Evolutionary conservation across 2,329 filamentous ascomycete species (phyloP).

Genomic region (Colletotrichum truncatum): DNA sequence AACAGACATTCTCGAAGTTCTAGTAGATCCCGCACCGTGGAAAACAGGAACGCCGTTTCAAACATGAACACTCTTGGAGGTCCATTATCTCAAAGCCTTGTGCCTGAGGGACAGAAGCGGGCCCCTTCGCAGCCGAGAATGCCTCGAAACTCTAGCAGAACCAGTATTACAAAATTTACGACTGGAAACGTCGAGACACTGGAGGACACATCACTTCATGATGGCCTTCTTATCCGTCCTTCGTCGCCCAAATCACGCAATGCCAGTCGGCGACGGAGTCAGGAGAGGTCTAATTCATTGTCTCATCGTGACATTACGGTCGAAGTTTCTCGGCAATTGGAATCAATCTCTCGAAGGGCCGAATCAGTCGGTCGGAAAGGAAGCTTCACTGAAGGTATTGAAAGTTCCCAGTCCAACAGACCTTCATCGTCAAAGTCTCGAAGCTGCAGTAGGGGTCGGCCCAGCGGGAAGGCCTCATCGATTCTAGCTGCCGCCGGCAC

Average conservation of each 20-base stretch:
- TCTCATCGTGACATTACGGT: background rate
- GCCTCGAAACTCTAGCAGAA: too few relatives aligned
- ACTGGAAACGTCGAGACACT: too few relatives aligned
- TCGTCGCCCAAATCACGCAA: slow-evolving; percentile 47
- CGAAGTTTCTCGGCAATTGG: slow-evolving; percentile 35
- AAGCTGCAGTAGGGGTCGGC: slow-evolving; percentile 29
- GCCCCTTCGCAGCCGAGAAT: too few relatives aligned
- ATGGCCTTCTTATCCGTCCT: slow-evolving; percentile 31
- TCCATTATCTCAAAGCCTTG: too few relatives aligned
- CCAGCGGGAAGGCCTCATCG: slow-evolving; percentile 6
- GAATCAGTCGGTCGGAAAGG: slow-evolving; percentile 32
- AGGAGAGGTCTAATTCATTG: slow-evolving; percentile 36
- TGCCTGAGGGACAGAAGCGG: too few relatives aligned
- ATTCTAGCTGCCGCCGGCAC: slow-evolving; percentile 40
- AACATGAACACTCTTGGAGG: too few relatives aligned
- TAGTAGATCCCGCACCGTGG: background rate
- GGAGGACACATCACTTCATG: too few relatives aligned
- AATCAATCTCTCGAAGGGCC: slow-evolving; percentile 35
- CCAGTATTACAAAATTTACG: too few relatives aligned
- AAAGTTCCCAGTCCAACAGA: background rate
- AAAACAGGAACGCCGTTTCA: background rate
- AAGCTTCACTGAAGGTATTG: background rate
- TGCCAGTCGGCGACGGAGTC: slow-evolving; percentile 39
- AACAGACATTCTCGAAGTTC: too few relatives aligned
- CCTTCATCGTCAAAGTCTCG: slow-evolving; percentile 30